Evolutionary conservation across 495 filamentous ascomycete species (phyloP).

Genomic region (Clohesyomyces aquaticus): DNA sequence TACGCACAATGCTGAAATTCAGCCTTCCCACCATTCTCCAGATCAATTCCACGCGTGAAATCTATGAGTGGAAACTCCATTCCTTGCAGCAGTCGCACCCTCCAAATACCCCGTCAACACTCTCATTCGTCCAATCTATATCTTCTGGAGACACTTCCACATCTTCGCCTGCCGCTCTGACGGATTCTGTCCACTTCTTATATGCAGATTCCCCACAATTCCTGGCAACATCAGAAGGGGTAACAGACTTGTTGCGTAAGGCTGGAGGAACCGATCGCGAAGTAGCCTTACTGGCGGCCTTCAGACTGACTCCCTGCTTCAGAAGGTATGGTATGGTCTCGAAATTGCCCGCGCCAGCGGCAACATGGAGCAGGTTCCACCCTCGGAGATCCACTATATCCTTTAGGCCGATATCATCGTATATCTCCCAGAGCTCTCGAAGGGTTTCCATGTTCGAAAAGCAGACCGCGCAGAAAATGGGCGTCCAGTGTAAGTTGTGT

Average conservation of each 20-base stretch:
- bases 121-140: constrained; percentile 4
- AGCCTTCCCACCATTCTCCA: no score
- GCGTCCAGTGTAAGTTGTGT: no score
- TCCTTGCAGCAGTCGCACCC: constrained; percentile 6
- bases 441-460: no score
- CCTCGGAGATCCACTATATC: constrained; percentile 4
- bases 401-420: no score
- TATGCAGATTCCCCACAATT: constrained; percentile 1
- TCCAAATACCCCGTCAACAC: not conserved
- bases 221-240: not conserved
- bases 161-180: not conserved
- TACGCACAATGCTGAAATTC: no score
- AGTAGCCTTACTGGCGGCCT: constrained; percentile 4
- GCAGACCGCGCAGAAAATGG: no score
- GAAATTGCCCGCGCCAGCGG: constrained; percentile 4
- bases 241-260: not conserved
- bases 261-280: constrained; percentile 7
- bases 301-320: not conserved
- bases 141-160: not conserved
- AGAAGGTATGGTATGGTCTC: constrained; percentile 6
- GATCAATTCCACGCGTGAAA: no score
- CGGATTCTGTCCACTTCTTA: not conserved
- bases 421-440: no score
- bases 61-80: no score
- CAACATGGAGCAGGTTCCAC: constrained; percentile 13